Base-by-base conservation (phyloP, 352 stramenopile species). In the Peronosclerospora sorghi region DNA sequence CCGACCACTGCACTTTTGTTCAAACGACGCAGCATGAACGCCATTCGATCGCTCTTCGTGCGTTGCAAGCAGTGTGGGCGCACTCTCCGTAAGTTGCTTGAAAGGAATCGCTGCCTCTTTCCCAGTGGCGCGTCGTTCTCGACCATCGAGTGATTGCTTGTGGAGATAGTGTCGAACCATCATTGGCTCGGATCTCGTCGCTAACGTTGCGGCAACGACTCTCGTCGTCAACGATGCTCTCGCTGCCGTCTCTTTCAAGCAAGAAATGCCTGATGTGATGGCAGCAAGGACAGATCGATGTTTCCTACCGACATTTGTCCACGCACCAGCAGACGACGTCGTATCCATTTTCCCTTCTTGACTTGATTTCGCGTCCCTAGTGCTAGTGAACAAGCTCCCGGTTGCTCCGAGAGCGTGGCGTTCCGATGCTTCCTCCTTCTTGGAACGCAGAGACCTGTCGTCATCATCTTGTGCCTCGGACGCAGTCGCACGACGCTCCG, bases 231-330 rank as follows among this genome's bases (percentile, higher is more conserved):
- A n/a, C n/a, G n/a, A n/a, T n/a, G n/a, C n/a, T n/a, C n/a, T n/a
- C n/a, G n/a, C n/a, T n/a, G n/a, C n/a, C n/a, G n/a, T n/a, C n/a
- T n/a, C n/a, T n/a, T n/a, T n/a, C n/a, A n/a, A n/a, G n/a, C n/a
- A n/a, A n/a, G n/a, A n/a, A n/a, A n/a, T n/a, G n/a, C n/a, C n/a
- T n/a, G n/a, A n/a, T 2, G 40, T 35, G 8, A 53, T 44, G 13
- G 51, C 45, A 27, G 42, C 41, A 13, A 47, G 35, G 12, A 45
- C 27, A 20, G 59, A 59, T 14, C 73, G 68, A 19, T 78, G 56
- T n/a, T 85, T 83, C 30, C 71, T 74, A n/a, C 73, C 65, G 8
- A 88, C 76, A 0, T 73, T 88, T 4, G 66, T 88, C 76, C 76
- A 88, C 5, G 64, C 76, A 17, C 64, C 68, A 12, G 61, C 24